Percentiles rank a stretch among this genome's conserved stretches.
These are phyloP conservation scores for Camelina neglecta DNA, from an alignment of 345 rosid species.

Conservation along the genomic window DNA sequence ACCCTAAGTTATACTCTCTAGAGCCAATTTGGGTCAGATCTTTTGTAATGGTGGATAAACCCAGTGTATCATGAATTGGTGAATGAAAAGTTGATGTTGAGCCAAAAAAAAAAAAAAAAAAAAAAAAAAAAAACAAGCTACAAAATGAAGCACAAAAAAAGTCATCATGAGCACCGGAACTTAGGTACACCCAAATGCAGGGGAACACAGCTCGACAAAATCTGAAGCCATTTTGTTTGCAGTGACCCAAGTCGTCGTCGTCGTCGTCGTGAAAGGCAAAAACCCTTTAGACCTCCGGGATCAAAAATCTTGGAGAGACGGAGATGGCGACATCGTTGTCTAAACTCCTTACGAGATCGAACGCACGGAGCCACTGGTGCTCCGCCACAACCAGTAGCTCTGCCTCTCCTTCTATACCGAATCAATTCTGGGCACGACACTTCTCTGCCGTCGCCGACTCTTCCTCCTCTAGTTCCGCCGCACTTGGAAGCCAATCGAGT, in stretches of 20 bases:
- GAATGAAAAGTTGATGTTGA: no score
- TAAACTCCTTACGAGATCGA: slow-evolving; percentile 53
- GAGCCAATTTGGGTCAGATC: no score
- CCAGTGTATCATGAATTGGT: no score
- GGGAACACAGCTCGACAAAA: slow-evolving; percentile 7
- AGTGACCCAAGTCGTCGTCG: slow-evolving; percentile 43
- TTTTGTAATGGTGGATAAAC: no score
- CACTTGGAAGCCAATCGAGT: slow-evolving; percentile 40
- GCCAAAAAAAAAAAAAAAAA: no score
- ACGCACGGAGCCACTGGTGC: slow-evolving; percentile 25
- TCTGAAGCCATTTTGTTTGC: slow-evolving; percentile 21
- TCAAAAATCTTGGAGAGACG: slow-evolving; percentile 37
- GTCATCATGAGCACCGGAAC: neutral
- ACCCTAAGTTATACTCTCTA: no score
- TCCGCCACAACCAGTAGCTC: slow-evolving; percentile 27
- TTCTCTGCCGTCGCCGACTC: slow-evolving; percentile 43
- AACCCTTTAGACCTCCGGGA: slow-evolving; percentile 33
- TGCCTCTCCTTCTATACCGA: slow-evolving; percentile 11
- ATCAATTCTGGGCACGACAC: slow-evolving; percentile 34
- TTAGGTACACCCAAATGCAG: slow-evolving; percentile 27
- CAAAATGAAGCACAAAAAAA: neutral
- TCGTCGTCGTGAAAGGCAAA: slow-evolving; percentile 31
- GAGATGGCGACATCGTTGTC: slow-evolving; percentile 54
- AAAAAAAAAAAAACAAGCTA: no score
- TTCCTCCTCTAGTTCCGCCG: slow-evolving; percentile 48